These are phyloP conservation scores for Macrophomina phaseolina DNA, from an alignment of 2,329 filamentous ascomycete genomes.

Conservation along the genomic window DNA sequence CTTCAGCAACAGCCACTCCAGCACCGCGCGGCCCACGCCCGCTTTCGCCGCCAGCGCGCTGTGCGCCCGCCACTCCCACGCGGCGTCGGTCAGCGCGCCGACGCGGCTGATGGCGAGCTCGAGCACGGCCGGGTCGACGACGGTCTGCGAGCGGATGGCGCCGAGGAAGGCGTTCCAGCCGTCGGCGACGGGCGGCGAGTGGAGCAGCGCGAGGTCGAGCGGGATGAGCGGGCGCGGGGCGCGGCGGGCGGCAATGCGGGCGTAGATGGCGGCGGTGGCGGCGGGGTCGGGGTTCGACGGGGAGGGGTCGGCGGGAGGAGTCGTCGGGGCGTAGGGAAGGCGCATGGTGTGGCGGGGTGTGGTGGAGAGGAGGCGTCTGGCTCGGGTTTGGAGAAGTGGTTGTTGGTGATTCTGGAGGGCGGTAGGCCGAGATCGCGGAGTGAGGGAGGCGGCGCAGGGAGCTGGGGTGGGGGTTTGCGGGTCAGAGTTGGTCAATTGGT, in stretches of 20 bases:
- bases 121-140: constrained; percentile 60
- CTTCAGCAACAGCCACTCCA: constrained; percentile 63
- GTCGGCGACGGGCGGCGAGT: constrained; percentile 62
- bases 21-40: constrained; percentile 70
- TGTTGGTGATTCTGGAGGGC: background rate
- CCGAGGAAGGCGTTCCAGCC: constrained; percentile 65
- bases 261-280: constrained; percentile 57
- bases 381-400: background rate
- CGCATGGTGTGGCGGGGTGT: constrained; percentile 53
- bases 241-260: constrained; percentile 59
- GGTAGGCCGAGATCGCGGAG: background rate
- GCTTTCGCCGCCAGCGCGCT: constrained; percentile 63
- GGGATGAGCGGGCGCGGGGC: constrained; percentile 57
- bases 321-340: constrained; percentile 59
- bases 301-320: constrained; percentile 50
- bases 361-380: constrained; percentile 25
- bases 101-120: constrained; percentile 85
- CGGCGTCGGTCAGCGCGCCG: constrained; percentile 78
- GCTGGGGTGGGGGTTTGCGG: background rate
- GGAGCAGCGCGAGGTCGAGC: constrained; percentile 61
- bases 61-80: constrained; percentile 86
- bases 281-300: constrained; percentile 28
- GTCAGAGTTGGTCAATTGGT: background rate
- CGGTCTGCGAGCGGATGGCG: constrained; percentile 60
- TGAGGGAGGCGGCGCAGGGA: background rate